These are phyloP conservation scores for Aspergillus sp. DNA, from an alignment of 2,329 filamentous ascomycete genomes.

Conservation along the genomic window DNA sequence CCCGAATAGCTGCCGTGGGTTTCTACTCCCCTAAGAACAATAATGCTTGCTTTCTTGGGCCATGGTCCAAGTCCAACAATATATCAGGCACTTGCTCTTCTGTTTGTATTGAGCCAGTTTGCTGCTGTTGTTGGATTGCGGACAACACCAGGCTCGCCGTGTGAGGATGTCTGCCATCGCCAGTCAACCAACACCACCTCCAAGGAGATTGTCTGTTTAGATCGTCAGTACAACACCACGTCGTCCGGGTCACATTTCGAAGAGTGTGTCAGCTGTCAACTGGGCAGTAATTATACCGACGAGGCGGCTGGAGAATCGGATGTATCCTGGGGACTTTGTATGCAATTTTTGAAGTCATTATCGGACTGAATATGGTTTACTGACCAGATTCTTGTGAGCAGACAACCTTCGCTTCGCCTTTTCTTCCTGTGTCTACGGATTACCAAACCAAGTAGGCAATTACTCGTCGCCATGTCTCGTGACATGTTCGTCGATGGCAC, in stretches of 20 bases:
- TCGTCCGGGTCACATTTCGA: constrained; percentile 29
- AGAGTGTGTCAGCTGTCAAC: constrained; percentile 35
- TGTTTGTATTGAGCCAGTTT: constrained; percentile 13
- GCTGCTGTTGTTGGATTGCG: constrained; percentile 19
- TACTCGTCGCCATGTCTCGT: constrained; percentile 40
- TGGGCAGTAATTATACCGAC: constrained; percentile 33
- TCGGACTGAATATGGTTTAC: not conserved
- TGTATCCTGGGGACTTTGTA: constrained; percentile 41
- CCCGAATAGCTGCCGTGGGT: not conserved
- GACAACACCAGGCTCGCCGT: constrained; percentile 34
- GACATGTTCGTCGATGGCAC: constrained; percentile 28
- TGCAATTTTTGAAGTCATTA: constrained; percentile 9
- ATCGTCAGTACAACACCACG: constrained; percentile 28
- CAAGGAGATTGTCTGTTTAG: constrained; percentile 35
- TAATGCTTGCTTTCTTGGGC: constrained; percentile 15
- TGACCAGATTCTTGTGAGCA: constrained; percentile 10
- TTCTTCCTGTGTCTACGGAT: constrained; percentile 37
- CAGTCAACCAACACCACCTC: constrained; percentile 30
- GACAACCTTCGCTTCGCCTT: constrained; percentile 41
- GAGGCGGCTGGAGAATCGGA: constrained; percentile 31
- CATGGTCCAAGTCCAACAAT: constrained; percentile 7
- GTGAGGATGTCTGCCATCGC: constrained; percentile 23
- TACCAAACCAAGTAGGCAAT: constrained; percentile 26
- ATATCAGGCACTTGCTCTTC: constrained; percentile 12
- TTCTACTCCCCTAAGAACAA: not conserved